A percentile compares a stretch with the other conserved stretches of the same genome.
These are phyloP conservation scores for Colletotrichum sp. DNA, from an alignment of 2,329 filamentous ascomycete genomes.

Conservation along the genomic window DNA sequence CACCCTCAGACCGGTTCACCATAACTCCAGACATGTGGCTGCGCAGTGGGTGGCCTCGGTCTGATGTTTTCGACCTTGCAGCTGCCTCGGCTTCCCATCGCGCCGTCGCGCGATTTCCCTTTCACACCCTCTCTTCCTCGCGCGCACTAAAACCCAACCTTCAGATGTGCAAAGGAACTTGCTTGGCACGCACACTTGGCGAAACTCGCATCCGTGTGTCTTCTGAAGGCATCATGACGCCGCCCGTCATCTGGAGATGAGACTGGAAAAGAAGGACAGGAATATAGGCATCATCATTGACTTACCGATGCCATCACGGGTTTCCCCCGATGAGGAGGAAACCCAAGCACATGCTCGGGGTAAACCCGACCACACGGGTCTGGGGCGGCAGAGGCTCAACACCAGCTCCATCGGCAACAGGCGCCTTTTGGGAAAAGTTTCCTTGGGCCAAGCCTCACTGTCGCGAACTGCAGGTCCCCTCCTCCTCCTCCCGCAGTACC, in stretches of 20 bases:
- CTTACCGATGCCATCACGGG: not conserved
- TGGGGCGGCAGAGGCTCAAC: not conserved
- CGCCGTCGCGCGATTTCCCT: not conserved
- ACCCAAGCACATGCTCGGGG: not conserved
- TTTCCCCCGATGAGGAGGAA: not conserved
- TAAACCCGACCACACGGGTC: not conserved
- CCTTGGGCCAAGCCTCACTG: conserved; percentile 3
- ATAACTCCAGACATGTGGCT: not conserved
- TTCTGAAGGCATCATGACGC: not conserved
- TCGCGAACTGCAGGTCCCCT: not conserved
- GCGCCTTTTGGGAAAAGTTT: not conserved
- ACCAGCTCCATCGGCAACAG: not conserved
- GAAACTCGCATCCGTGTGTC: not conserved
- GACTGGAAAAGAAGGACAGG: not conserved
- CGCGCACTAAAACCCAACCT: not conserved
- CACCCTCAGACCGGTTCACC: not conserved
- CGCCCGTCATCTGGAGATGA: not conserved
- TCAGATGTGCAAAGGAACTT: not conserved
- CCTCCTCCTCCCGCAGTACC: not conserved
- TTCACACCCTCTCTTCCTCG: not conserved
- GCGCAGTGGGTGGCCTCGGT: not conserved
- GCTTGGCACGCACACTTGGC: not conserved
- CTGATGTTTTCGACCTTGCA: not conserved
- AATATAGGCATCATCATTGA: not conserved
- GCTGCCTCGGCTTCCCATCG: not conserved